Evolutionary conservation across 177 flowering plant species (phyloP).

Genomic region (Tripterygium wilfordii): DNA sequence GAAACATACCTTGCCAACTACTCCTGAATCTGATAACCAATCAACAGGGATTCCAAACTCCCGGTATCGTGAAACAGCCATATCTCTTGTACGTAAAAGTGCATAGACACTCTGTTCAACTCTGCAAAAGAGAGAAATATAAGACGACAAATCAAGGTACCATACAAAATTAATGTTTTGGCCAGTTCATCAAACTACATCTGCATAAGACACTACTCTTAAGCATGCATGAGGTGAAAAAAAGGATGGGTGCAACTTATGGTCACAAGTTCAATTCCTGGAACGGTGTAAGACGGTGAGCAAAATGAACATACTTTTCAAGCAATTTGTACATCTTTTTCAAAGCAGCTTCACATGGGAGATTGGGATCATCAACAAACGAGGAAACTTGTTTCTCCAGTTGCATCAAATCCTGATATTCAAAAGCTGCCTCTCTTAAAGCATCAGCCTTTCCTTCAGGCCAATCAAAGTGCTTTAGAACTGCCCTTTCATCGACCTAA

Average conservation of each 20-base stretch:
- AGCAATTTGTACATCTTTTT: conserved; percentile 95
- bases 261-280: too few species aligned
- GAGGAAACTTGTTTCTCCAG: conserved; percentile 71
- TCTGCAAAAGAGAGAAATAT: conserved; percentile 24
- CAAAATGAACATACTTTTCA: conserved; percentile 64
- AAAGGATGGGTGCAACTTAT: too few species aligned
- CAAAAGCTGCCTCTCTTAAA: conserved; percentile 91
- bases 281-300: too few species aligned
- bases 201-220: too few species aligned
- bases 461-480: conserved; percentile 98
- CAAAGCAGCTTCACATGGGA: conserved; percentile 78
- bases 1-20: conserved; percentile 81
- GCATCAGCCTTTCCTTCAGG: conserved; percentile 99
- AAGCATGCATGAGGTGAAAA: too few species aligned
- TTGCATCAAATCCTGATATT: conserved; percentile 77
- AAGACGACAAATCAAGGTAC: conserved; percentile 1
- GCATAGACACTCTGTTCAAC: conserved; percentile 95
- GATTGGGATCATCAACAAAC: conserved; percentile 76
- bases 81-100: conserved; percentile 81
- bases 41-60: conserved; percentile 91
- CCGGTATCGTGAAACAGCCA: conserved; percentile 85
- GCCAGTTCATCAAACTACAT: too few species aligned
- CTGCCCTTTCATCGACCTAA: conserved; percentile 94
- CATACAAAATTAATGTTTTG: neutral
- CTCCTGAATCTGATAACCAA: conserved; percentile 86